These are phyloP conservation scores for Stramenopiles sp. DNA, from an alignment of 352 stramenopile genomes.

Conservation along the genomic window DNA sequence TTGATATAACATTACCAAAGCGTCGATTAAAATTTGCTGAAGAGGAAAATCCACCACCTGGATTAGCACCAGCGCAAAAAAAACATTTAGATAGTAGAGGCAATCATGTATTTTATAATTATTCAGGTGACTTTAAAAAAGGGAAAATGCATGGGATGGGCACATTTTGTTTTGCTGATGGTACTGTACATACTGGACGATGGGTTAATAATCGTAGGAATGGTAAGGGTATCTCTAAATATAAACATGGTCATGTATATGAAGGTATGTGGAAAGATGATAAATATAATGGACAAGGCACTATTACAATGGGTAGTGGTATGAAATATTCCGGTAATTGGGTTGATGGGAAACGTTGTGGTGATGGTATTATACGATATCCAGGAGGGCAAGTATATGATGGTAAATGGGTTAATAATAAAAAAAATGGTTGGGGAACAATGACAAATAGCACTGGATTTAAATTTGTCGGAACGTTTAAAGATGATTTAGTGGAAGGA, in stretches of 20 bases:
- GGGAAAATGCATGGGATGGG: conserved; percentile 3
- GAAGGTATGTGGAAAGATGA: conserved; percentile 4
- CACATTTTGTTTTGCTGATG: not conserved
- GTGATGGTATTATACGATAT: not conserved
- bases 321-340: conserved; percentile 2
- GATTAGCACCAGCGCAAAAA: not conserved
- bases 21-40: not conserved
- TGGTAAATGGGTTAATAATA: not conserved
- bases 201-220: not conserved
- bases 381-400: conserved; percentile 6
- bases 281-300: not conserved
- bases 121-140: not conserved
- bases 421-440: conserved; percentile 5
- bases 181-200: not conserved
- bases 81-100: conserved; percentile 3
- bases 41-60: not conserved
- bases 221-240: not conserved
- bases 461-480: not conserved
- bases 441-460: not conserved
- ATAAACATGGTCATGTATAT: conserved; percentile 8
- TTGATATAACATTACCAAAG: not conserved
- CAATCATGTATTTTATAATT: conserved; percentile 7
- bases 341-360: not conserved
- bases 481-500: conserved; percentile 1
- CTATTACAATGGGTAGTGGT: not conserved